Evolutionary conservation across 257 asterid genomes (phyloP).

Genomic region (Craterostigma plantagineum): DNA sequence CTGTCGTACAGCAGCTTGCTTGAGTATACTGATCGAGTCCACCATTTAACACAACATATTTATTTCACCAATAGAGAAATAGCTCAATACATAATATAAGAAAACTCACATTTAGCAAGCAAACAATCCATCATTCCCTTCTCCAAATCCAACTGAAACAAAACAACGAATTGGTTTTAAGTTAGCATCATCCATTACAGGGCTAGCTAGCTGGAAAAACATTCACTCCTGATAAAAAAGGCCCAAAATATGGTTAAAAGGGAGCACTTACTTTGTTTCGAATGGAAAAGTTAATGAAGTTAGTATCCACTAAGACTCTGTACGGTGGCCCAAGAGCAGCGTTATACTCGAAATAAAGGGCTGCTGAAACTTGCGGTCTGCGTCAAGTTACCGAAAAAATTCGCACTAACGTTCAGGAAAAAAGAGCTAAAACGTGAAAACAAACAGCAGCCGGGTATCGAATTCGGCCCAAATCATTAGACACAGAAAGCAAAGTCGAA

Average conservation of each 20-base stretch:
- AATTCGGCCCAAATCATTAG: too few relatives aligned
- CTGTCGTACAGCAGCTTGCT: too few relatives aligned
- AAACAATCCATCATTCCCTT: conserved; percentile 98
- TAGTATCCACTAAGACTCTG: conserved; percentile 80
- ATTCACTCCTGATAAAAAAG: background rate
- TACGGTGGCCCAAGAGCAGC: conserved; percentile 93
- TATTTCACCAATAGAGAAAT: too few relatives aligned
- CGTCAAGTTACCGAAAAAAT: conserved; percentile 8
- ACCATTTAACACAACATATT: too few relatives aligned
- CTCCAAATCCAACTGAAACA: conserved; percentile 75
- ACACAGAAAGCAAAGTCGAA: background rate
- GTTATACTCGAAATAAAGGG: conserved; percentile 74
- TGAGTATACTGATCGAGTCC: too few relatives aligned
- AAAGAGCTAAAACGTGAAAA: background rate
- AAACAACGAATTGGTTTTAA: background rate
- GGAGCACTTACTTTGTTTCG: conserved; percentile 71
- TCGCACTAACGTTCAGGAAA: background rate
- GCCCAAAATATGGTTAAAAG: background rate
- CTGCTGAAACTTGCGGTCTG: conserved; percentile 86
- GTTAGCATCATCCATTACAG: background rate
- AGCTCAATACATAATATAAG: background rate
- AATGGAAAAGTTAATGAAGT: conserved; percentile 91
- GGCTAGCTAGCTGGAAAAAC: background rate
- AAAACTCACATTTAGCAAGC: conserved; percentile 80
- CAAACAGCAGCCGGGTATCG: background rate